These are phyloP conservation scores for Funneliformis mosseae DNA, from an alignment of 192 early-diverging fungal genomes.

Conservation along the genomic window DNA sequence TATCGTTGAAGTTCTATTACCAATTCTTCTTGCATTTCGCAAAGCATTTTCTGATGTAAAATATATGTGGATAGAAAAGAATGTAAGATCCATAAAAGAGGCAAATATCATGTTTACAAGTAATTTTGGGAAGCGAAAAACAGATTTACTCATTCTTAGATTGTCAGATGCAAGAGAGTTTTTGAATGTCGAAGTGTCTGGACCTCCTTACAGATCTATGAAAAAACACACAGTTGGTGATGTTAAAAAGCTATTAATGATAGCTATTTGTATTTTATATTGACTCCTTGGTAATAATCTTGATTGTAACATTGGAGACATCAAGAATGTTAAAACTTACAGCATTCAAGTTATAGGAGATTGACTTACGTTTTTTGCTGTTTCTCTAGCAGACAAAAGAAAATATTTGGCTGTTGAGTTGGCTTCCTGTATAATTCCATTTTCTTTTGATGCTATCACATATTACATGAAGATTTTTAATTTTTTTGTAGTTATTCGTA, in stretches of 20 bases:
- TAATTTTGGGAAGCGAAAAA: conserved; percentile 11
- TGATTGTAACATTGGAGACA: too few species aligned
- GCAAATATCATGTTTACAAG: background rate
- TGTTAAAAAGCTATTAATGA: too few species aligned
- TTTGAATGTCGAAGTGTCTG: conserved; percentile 26
- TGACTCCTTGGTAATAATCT: too few species aligned
- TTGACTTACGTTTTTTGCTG: too few species aligned
- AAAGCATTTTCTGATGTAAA: conserved; percentile 25
- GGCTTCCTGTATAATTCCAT: conserved; percentile 29
- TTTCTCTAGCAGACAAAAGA: background rate
- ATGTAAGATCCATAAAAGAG: conserved; percentile 10
- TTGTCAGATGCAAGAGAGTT: conserved; percentile 18
- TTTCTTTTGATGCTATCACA: conserved; percentile 20
- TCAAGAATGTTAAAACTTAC: too few species aligned
- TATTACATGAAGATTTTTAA: conserved; percentile 28
- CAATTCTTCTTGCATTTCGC: conserved; percentile 24
- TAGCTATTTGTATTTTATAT: too few species aligned
- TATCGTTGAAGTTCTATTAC: conserved; percentile 9
- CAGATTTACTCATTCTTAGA: conserved; percentile 22
- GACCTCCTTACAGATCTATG: background rate
- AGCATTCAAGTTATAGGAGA: too few species aligned
- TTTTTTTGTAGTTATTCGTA: conserved; percentile 25
- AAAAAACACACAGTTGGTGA: too few species aligned
- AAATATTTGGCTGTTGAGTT: conserved; percentile 31
- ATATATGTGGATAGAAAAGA: conserved; percentile 14